Percentiles rank a stretch among this genome's conserved stretches.
Evolutionary conservation across 441 rosid species (phyloP).

Genomic region (Pelargonium fulgidum): DNA sequence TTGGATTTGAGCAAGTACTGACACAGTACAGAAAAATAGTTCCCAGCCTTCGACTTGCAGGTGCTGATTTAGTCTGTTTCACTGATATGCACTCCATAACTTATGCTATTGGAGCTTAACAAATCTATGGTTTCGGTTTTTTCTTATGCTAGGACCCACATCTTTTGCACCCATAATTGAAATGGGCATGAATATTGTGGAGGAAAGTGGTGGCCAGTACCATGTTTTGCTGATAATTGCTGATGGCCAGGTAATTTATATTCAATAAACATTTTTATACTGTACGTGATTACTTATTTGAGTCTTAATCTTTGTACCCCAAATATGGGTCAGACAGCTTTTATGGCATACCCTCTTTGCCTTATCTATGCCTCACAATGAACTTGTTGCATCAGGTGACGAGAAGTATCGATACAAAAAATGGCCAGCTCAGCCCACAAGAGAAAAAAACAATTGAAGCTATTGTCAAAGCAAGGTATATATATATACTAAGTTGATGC

Average conservation of each 20-base stretch:
- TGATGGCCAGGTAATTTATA: slow-evolving; percentile 74
- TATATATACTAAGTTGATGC: neutral
- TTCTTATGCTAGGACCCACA: slow-evolving; percentile 59
- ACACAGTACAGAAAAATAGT: slow-evolving; percentile 51
- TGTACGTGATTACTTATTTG: neutral
- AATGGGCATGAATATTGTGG: slow-evolving; percentile 81
- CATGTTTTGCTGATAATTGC: slow-evolving; percentile 89
- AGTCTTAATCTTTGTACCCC: neutral
- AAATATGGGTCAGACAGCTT: neutral
- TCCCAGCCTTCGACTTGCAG: slow-evolving; percentile 66
- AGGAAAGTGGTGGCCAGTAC: slow-evolving; percentile 88
- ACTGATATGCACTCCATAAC: slow-evolving; percentile 15
- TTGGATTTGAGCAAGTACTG: slow-evolving; percentile 75
- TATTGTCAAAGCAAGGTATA: slow-evolving; percentile 78
- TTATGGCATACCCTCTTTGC: neutral
- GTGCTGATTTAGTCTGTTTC: slow-evolving; percentile 28
- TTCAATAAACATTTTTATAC: neutral
- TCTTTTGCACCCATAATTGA: slow-evolving; percentile 91
- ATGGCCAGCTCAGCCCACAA: slow-evolving; percentile 70
- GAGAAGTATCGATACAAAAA: slow-evolving; percentile 73
- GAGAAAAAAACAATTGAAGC: slow-evolving; percentile 80
- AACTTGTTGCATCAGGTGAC: slow-evolving; percentile 52
- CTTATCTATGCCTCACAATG: neutral
- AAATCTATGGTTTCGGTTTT: slow-evolving; percentile 3
- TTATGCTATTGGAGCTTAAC: slow-evolving; percentile 12